Evolutionary conservation across 2,329 filamentous ascomycete species (phyloP).

Genomic region (Botrytis squamosa): DNA sequence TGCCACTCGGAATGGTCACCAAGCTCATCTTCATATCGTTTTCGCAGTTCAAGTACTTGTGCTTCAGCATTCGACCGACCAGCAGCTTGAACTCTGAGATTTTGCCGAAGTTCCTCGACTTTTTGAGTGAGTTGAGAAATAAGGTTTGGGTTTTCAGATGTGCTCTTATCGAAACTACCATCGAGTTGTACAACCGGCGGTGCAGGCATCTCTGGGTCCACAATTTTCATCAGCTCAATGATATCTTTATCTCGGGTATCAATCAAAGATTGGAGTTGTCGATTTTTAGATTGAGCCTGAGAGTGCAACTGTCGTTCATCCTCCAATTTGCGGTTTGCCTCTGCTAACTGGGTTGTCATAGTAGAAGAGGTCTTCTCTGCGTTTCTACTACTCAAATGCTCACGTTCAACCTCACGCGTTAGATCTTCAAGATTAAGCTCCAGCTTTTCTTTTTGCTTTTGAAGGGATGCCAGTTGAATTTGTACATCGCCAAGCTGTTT

Average conservation of each 20-base stretch:
- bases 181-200: conserved; percentile 53
- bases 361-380: conserved; percentile 86
- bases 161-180: conserved; percentile 56
- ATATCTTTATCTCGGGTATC: conserved; percentile 81
- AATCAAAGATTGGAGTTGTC: conserved; percentile 74
- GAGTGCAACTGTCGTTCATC: conserved; percentile 81
- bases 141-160: conserved; percentile 52
- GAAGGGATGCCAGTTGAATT: conserved; percentile 74
- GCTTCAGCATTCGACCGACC: conserved; percentile 78
- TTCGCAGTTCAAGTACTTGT: conserved; percentile 75
- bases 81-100: conserved; percentile 78
- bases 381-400: conserved; percentile 84
- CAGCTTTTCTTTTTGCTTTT: conserved; percentile 94
- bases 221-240: conserved; percentile 78
- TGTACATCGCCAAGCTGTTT: conserved; percentile 86
- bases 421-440: conserved; percentile 85
- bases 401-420: conserved; percentile 85
- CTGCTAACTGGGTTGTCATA: conserved; percentile 78
- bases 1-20: conserved; percentile 59
- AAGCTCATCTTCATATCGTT: conserved; percentile 69
- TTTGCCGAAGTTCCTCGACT: conserved; percentile 84
- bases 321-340: conserved; percentile 85
- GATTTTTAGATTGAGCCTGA: conserved; percentile 82
- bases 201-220: conserved; percentile 65
- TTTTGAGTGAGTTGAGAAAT: conserved; percentile 84